Base-by-base conservation (phyloP, 2,329 filamentous ascomycete genomes). In the Ambrosiella beaveri region DNA sequence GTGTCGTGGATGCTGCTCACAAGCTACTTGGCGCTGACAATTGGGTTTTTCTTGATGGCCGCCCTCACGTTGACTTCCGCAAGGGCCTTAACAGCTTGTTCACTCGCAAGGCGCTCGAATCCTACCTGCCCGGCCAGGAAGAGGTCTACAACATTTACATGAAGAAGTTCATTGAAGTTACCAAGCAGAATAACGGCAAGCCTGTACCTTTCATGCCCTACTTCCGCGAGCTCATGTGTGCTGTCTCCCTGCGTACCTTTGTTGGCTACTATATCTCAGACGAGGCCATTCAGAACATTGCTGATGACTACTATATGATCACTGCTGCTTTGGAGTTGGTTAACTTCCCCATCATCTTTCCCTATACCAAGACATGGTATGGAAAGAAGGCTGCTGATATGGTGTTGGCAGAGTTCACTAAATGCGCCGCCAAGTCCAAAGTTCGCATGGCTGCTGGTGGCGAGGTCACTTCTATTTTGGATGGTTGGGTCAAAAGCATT, bases 31-130 rank as follows among this genome's bases (percentile, higher is more conserved):
- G 93, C 61, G 79, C 83, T 61, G 85, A 86, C 66, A 96, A 96
- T 75, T 98, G 90, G 88, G 93, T 97, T 15, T 97, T 97, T 73
- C 76, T 98, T 63, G 91, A 97, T 68, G 93, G 93, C 67, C 94
- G 90, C 73, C 82, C 83, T 44, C 93, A 98, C 66, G 88, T 95
- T 64, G 93, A 97, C 67, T 98, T 93, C 74, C 90, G 93, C 69
- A 97, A 96, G 75, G 93, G 93, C 57, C 77, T 98, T 64, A 97
- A 96, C 70, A 85, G 84, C 60, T 80, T 97, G 36, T 98, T 98
- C 75, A 97, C 91, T 50, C 87, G 89, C 68, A 82, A 86, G 68
- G 88, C 91, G 17, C 81, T 98, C 66, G 84, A 88, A 65, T 77
- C 76, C 65, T 98, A 97, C 71, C 81, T 98, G 53, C 93, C 91